Conservation (phyloP, 495 filamentous ascomycete genomes). For the Annulohypoxylon maeteangense region DNA sequence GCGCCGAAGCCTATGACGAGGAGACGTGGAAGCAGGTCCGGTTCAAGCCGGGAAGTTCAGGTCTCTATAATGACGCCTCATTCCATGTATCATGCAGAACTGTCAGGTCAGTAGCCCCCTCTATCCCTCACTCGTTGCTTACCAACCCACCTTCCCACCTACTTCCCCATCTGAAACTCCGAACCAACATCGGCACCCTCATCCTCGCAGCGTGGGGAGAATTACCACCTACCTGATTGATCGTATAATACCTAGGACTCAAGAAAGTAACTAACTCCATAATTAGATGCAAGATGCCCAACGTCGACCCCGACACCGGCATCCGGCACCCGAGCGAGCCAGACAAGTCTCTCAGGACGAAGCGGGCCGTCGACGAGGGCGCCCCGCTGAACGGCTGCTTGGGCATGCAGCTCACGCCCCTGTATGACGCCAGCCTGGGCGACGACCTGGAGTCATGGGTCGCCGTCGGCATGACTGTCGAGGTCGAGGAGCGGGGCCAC, state of each 20-base stretch:
- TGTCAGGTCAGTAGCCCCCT: slow-evolving; percentile 55
- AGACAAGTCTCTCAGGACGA: slow-evolving; percentile 73
- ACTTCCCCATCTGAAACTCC: neutral
- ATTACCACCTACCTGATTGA: neutral
- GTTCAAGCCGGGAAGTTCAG: slow-evolving; percentile 61
- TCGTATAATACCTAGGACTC: neutral
- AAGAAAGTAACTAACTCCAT: slow-evolving; percentile 20
- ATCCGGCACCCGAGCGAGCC: slow-evolving; percentile 77
- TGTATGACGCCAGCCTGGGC: slow-evolving; percentile 53
- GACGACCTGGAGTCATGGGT: slow-evolving; percentile 53
- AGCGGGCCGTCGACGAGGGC: slow-evolving; percentile 79
- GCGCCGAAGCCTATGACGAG: slow-evolving; percentile 62
- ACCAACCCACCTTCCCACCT: neutral
- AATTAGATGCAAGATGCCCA: slow-evolving; percentile 80
- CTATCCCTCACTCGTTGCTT: neutral
- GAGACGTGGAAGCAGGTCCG: slow-evolving; percentile 81
- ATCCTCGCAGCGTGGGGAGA: neutral
- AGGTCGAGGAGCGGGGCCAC: slow-evolving; percentile 51
- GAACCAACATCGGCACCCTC: neutral
- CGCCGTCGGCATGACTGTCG: slow-evolving; percentile 57
- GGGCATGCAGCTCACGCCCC: slow-evolving; percentile 84
- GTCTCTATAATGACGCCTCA: slow-evolving; percentile 42
- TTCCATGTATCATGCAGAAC: slow-evolving; percentile 77
- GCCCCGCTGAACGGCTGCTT: slow-evolving; percentile 76
- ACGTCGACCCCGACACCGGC: slow-evolving; percentile 80